Percentiles rank a stretch among this genome's conserved stretches.
phyloP scores from a whole-genome alignment of 305 asterid species.

The Rubia balearica region DNA sequence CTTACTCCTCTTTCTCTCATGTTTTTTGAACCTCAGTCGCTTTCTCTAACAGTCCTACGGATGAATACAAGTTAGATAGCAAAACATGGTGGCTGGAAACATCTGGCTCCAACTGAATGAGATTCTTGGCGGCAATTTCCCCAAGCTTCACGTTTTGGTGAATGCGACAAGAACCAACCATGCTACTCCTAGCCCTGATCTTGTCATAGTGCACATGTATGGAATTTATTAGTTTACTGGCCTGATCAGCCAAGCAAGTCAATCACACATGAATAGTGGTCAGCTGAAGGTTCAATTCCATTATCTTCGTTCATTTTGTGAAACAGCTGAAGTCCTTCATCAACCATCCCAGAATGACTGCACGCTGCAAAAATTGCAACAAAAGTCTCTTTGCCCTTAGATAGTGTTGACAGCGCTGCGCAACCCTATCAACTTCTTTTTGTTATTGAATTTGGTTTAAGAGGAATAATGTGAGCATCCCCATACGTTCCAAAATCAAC shows the following conservation, averaged over 20 bases:
- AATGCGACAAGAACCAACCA: conserved; percentile 65
- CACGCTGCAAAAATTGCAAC: conserved; percentile 65
- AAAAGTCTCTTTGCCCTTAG: conserved; percentile 73
- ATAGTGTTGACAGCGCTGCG: conserved; percentile 58
- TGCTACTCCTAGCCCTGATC: conserved; percentile 69
- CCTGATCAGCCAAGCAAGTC: conserved; percentile 87
- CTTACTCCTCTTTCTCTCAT: conserved; percentile 59
- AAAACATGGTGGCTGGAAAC: conserved; percentile 71
- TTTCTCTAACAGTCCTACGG: conserved; percentile 62
- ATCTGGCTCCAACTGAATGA: conserved; percentile 53
- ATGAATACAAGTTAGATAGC: conserved; percentile 67
- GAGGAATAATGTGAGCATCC: conserved; percentile 18
- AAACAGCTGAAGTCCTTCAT: conserved; percentile 54
- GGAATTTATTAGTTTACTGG: conserved; percentile 29
- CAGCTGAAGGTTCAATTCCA: conserved; percentile 49
- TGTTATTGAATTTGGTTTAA: conserved; percentile 57
- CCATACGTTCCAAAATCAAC: conserved; percentile 13
- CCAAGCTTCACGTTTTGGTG: conserved; percentile 63
- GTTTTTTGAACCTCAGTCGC: conserved; percentile 39
- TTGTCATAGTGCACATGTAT: conserved; percentile 49
- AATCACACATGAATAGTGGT: conserved; percentile 67
- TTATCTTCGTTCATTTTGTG: conserved; percentile 41
- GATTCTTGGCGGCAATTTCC: conserved; percentile 55
- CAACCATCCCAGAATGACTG: conserved; percentile 77
- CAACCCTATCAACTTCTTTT: conserved; percentile 32